Percentiles rank a stretch among this genome's conserved stretches.
Conservation (phyloP, 768 basidiomycete genomes). For the Boletus vermiculosoides region DNA sequence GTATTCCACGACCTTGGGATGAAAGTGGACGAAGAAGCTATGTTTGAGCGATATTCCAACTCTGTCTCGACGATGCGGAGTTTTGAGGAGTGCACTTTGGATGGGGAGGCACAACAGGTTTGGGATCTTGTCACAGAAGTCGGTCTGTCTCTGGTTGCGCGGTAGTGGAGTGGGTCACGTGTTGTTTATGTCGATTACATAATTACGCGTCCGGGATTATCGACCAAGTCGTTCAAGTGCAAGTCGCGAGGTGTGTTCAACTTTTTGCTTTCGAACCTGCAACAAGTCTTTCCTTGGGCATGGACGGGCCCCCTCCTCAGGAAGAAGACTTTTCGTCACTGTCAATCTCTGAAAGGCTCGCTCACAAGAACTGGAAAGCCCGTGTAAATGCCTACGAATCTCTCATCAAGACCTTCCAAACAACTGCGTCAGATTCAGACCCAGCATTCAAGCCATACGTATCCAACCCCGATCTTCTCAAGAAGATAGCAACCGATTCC, state of each 20-base stretch:
- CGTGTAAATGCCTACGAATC: conserved; percentile 90
- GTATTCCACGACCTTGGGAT: conserved; percentile 70
- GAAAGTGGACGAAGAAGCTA: conserved; percentile 52
- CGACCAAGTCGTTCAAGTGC: conserved; percentile 1
- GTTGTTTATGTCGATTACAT: conserved; percentile 22
- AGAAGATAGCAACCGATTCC: conserved; percentile 84
- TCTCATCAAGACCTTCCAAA: conserved; percentile 82
- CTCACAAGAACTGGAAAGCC: conserved; percentile 99
- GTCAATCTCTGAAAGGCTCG: conserved; percentile 73
- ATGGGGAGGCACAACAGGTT: conserved; percentile 53
- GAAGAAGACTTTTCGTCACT: conserved; percentile 92
- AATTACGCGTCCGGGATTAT: conserved; percentile 14
- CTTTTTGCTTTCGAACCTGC: conserved; percentile 11
- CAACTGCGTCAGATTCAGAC: conserved; percentile 89
- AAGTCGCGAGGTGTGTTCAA: conserved; percentile 6
- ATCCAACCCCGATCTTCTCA: conserved; percentile 72
- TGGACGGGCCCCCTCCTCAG: conserved; percentile 90
- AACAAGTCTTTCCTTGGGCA: conserved; percentile 32
- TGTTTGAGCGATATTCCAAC: conserved; percentile 46
- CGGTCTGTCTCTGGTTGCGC: conserved; percentile 51
- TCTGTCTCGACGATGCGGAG: conserved; percentile 43
- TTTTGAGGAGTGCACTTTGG: conserved; percentile 44
- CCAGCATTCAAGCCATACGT: conserved; percentile 91
- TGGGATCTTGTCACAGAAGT: conserved; percentile 59
- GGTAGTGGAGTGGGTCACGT: conserved; percentile 28